Evolutionary conservation across 2,329 filamentous ascomycete species (phyloP), one percentile per base, ranked within the genome.

Genomic region (Geosmithia morbida): DNA sequence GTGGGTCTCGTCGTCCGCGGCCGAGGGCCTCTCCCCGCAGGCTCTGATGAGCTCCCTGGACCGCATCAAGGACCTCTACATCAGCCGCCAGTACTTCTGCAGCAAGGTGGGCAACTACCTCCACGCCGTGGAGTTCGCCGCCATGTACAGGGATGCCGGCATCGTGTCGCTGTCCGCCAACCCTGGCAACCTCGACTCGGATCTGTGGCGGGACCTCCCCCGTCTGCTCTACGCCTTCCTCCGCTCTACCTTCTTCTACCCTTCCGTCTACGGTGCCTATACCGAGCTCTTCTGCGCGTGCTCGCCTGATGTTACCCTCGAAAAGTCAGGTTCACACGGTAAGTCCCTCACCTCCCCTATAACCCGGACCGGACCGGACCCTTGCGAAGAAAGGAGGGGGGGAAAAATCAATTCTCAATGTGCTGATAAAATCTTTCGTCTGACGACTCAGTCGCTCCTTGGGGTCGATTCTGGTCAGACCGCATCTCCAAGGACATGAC

Each of bases 271-370:
- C 39, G 71, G 70, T 2, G 70, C 69, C 0, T 73, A 71, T 50
- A 72, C 71, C 0, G 65, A 71, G 54, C 56, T 75, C 1, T 75
- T 65, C 50, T 66, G 69, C 7, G 69, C 61, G 0, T 57, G 71
- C 44, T 66, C 68, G 0, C 59, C 62, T 0, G 64, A 71, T 0
- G 59, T 73, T 8, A 69, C 63, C 1, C 41, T 60, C 2, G 64
- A 66, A 26, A 61, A 64, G 18, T 57, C 57, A 1, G 62, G 64
- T 7, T 49, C 49, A 5, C 65, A 60, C 57, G 51, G 58, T 57
- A 51, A 46, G 53, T 45, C 8, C 39, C n/a, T n/a, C n/a, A n/a
- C n/a, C n/a, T n/a, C n/a, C n/a, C n/a, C n/a, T n/a, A n/a, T n/a
- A n/a, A n/a, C n/a, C n/a, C n/a, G n/a, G n/a, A n/a, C n/a, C n/a